These are phyloP conservation scores for Xanthoconium purpureum DNA, from an alignment of 768 basidiomycete genomes.

Conservation along the genomic window DNA sequence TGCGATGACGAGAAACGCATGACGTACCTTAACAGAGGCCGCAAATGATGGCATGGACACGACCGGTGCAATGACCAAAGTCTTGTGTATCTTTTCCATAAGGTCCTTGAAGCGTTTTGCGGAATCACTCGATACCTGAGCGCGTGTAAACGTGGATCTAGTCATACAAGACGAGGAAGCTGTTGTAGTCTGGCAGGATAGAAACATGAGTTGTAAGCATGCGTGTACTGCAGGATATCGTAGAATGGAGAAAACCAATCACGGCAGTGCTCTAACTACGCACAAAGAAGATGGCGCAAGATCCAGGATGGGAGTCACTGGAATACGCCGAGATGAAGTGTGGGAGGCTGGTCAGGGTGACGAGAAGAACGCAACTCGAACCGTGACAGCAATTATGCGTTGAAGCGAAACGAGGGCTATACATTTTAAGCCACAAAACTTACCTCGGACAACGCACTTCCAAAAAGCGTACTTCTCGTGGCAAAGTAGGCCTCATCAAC, in stretches of 20 bases:
- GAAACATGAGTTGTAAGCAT: slow-evolving; percentile 15
- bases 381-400: background rate
- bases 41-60: slow-evolving; percentile 34
- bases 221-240: background rate
- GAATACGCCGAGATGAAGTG: background rate
- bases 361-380: background rate
- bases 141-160: slow-evolving; percentile 11
- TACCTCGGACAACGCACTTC: slow-evolving; percentile 19
- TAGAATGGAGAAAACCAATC: slow-evolving; percentile 9
- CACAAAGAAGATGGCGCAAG: background rate
- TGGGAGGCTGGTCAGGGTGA: background rate
- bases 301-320: too few species aligned
- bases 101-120: slow-evolving; percentile 47
- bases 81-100: slow-evolving; percentile 63
- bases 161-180: background rate
- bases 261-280: slow-evolving; percentile 9
- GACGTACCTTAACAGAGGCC: slow-evolving; percentile 15
- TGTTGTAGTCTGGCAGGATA: slow-evolving; percentile 4
- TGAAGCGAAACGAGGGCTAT: slow-evolving; percentile 4
- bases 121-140: slow-evolving; percentile 7
- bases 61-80: slow-evolving; percentile 57
- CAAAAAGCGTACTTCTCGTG: slow-evolving; percentile 47
- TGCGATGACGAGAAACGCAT: background rate
- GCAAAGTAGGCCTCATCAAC: slow-evolving; percentile 19
- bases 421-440: slow-evolving; percentile 9